A percentile compares a stretch with the other conserved stretches of the same genome.
Evolutionary conservation across 441 rosid genomes (phyloP).

Genomic region (Euphorbia neoarborescens): DNA sequence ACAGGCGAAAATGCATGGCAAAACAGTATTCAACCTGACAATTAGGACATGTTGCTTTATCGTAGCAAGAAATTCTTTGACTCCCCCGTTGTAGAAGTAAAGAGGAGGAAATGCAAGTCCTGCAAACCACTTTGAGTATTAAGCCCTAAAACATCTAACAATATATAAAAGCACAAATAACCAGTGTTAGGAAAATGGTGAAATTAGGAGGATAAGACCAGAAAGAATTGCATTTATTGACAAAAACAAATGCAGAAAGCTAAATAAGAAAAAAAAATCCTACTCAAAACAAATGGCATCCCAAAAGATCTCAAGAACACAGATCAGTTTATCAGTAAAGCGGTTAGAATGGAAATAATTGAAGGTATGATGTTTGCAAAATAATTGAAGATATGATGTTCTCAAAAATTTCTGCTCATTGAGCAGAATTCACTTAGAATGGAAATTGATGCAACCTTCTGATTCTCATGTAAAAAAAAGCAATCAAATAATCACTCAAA

Average conservation of each 20-base stretch:
- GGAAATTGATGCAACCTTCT: neutral
- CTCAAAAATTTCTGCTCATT: neutral
- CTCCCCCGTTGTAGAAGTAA: conserved; percentile 92
- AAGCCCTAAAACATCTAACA: conserved; percentile 8
- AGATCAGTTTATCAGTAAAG: neutral
- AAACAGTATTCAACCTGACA: conserved; percentile 59
- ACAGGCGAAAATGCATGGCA: conserved; percentile 2
- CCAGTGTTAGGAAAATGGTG: neutral
- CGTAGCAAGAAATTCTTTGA: conserved; percentile 77
- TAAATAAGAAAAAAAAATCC: neutral
- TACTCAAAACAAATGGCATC: neutral
- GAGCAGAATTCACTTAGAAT: neutral
- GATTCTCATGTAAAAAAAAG: neutral
- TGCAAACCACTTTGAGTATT: conserved; percentile 26
- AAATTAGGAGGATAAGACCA: conserved; percentile 4
- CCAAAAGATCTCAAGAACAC: neutral
- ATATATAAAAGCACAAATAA: neutral
- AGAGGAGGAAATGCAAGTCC: conserved; percentile 94
- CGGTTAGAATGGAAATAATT: too few relatives aligned
- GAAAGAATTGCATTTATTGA: neutral
- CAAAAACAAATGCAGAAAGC: neutral
- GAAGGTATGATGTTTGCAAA: neutral
- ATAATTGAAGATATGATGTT: neutral
- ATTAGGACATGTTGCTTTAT: conserved; percentile 75
- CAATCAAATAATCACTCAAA: neutral